Evolutionary conservation across 2,329 filamentous ascomycete genomes (phyloP).

Genomic region (Ceratocystis smalleyi): DNA sequence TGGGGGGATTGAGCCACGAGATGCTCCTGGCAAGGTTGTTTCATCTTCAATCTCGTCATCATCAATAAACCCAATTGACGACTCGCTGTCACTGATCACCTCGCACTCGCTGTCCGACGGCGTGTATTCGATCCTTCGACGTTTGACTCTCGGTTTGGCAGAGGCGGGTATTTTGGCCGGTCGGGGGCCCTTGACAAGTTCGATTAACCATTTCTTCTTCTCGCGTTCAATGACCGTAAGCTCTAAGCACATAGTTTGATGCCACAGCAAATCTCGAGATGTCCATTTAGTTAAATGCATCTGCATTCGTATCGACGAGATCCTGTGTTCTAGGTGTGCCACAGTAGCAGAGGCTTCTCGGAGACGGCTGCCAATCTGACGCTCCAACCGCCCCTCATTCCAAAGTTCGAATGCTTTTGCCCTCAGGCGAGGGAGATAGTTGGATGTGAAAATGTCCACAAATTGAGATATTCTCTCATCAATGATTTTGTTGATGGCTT

Average conservation of each 20-base stretch:
- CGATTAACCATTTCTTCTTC: conserved; percentile 35
- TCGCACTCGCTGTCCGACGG: conserved; percentile 32
- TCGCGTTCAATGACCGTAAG: conserved; percentile 47
- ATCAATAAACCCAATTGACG: conserved; percentile 37
- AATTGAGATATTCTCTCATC: conserved; percentile 11
- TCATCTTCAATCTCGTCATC: conserved; percentile 21
- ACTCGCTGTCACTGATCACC: conserved; percentile 34
- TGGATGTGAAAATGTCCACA: conserved; percentile 7
- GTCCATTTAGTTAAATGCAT: conserved; percentile 40
- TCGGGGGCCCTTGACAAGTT: conserved; percentile 28
- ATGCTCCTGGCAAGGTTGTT: too few species aligned
- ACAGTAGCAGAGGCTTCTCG: conserved; percentile 29
- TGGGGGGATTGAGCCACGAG: not conserved
- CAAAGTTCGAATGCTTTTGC: conserved; percentile 14
- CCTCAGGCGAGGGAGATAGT: conserved; percentile 11
- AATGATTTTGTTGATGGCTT: conserved; percentile 13
- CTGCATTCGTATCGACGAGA: conserved; percentile 39
- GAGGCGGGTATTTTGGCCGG: conserved; percentile 15
- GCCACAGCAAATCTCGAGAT: conserved; percentile 35
- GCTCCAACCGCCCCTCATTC: conserved; percentile 5
- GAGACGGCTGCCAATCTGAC: conserved; percentile 26
- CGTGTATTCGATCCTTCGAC: conserved; percentile 6
- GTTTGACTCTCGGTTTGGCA: conserved; percentile 13
- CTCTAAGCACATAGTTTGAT: conserved; percentile 45
- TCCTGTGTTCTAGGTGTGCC: conserved; percentile 31